phyloP scores from a whole-genome alignment of 352 stramenopile genomes.

The Pythium phragmitis region DNA sequence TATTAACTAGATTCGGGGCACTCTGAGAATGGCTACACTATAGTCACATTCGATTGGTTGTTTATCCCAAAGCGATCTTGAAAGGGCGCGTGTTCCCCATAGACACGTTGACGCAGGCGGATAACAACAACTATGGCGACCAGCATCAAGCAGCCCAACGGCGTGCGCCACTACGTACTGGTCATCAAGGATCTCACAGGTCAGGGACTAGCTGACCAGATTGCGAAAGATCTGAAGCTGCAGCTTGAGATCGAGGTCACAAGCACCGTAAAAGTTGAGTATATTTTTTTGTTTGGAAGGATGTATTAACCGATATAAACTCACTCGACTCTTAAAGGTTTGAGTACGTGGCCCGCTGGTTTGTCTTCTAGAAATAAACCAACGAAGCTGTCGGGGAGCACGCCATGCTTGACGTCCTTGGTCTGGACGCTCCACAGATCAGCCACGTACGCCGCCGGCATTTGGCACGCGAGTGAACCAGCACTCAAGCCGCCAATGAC shows the following conservation, averaged over 20 bases:
- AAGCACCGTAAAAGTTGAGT: slow-evolving; percentile 41
- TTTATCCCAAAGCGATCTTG: not conserved
- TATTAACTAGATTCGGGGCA: no score
- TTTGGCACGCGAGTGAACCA: slow-evolving; percentile 47
- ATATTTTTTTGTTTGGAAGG: no score
- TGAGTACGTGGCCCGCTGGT: slow-evolving; percentile 25
- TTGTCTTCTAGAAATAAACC: slow-evolving; percentile 46
- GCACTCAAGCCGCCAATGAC: slow-evolving; percentile 26
- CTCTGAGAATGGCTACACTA: not conserved
- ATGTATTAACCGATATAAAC: no score
- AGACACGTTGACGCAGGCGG: slow-evolving; percentile 9
- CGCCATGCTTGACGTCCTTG: slow-evolving; percentile 43
- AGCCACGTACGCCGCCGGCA: slow-evolving; percentile 41
- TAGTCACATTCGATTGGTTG: slow-evolving; percentile 1
- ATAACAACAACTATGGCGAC: slow-evolving; percentile 6
- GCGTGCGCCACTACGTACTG: slow-evolving; percentile 66
- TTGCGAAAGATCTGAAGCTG: slow-evolving; percentile 63
- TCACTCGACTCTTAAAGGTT: no score
- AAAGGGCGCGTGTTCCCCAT: not conserved
- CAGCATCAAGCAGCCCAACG: slow-evolving; percentile 47
- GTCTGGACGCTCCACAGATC: slow-evolving; percentile 45
- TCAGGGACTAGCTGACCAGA: slow-evolving; percentile 44
- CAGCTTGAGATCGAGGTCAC: slow-evolving; percentile 33
- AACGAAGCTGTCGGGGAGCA: slow-evolving; percentile 63
- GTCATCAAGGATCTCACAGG: slow-evolving; percentile 54